Evolutionary conservation across 2,329 filamentous ascomycete species (phyloP).

Genomic region (Pezicula radicicola): DNA sequence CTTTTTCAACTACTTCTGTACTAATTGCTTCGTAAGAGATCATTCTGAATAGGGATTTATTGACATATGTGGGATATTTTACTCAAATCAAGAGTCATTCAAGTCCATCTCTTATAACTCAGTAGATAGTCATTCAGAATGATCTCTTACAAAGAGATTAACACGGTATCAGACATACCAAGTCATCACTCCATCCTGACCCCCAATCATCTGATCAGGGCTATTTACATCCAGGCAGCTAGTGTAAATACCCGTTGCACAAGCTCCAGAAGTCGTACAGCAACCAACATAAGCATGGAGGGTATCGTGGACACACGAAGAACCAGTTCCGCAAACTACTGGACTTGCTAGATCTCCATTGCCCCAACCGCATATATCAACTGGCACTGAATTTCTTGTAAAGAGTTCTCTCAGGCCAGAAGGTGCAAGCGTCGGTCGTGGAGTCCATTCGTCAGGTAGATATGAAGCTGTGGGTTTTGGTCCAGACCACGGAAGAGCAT

Average conservation of each 20-base stretch:
- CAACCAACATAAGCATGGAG: not conserved
- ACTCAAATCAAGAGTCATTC: not conserved
- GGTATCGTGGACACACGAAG: conserved; percentile 3
- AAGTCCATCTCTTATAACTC: not conserved
- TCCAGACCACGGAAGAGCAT: conserved; percentile 2
- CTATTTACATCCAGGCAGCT: conserved; percentile 1
- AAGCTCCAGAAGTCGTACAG: not conserved
- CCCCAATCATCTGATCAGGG: not conserved
- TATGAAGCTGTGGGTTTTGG: not conserved
- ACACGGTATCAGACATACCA: not conserved
- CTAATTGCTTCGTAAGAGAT: no score
- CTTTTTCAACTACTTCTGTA: no score
- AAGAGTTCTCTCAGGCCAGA: not conserved
- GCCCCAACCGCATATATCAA: conserved; percentile 1
- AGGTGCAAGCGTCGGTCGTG: not conserved
- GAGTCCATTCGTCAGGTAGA: not conserved
- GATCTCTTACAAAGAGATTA: no score
- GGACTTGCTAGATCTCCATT: not conserved
- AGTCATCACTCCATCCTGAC: not conserved
- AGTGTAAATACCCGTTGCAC: not conserved
- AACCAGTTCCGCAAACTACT: not conserved
- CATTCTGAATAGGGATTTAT: no score
- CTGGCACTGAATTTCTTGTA: not conserved
- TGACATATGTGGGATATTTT: no score
- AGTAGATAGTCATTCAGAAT: no score